A percentile compares a stretch with the other conserved stretches of the same genome.
Conservation (phyloP, 1,284 basidiomycete species). For the Phellopilus nigrolimitatus region DNA sequence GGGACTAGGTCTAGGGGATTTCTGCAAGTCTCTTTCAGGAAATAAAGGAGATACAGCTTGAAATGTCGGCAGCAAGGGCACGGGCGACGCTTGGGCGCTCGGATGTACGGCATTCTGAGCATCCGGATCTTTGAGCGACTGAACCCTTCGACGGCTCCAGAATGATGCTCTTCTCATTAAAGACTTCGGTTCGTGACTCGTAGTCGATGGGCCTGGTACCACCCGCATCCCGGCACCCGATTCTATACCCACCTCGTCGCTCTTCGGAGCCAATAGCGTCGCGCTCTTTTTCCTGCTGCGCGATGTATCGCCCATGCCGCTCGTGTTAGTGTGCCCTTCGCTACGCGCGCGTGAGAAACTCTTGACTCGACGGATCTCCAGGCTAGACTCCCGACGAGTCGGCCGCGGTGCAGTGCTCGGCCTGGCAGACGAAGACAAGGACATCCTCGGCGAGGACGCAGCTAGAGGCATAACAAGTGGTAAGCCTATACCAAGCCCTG, state of each 20-base stretch:
- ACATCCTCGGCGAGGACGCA: conserved; percentile 30
- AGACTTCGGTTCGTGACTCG: conserved; percentile 3
- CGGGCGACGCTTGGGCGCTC: conserved; percentile 1
- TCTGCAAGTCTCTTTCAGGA: conserved; percentile 10
- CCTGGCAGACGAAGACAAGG: not conserved
- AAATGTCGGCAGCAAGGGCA: conserved; percentile 14
- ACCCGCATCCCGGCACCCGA: too few relatives aligned
- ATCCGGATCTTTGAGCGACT: conserved; percentile 14
- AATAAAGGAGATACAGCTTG: conserved; percentile 20
- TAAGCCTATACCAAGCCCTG: conserved; percentile 53
- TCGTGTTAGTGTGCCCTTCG: not conserved
- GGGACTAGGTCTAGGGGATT: conserved; percentile 20
- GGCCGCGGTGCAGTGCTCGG: conserved; percentile 15
- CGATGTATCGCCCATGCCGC: not conserved
- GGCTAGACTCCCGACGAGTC: conserved; percentile 6
- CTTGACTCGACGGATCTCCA: conserved; percentile 38
- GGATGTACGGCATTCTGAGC: not conserved
- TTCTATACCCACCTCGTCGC: not conserved
- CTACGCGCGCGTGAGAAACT: conserved; percentile 33
- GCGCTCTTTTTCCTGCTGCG: not conserved
- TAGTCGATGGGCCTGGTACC: not conserved
- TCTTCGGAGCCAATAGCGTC: not conserved
- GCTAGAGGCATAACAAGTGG: conserved; percentile 47
- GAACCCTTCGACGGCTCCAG: conserved; percentile 19
- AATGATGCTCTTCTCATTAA: conserved; percentile 17